Conservation (phyloP, 768 basidiomycete species). For the Suillus lakei region DNA sequence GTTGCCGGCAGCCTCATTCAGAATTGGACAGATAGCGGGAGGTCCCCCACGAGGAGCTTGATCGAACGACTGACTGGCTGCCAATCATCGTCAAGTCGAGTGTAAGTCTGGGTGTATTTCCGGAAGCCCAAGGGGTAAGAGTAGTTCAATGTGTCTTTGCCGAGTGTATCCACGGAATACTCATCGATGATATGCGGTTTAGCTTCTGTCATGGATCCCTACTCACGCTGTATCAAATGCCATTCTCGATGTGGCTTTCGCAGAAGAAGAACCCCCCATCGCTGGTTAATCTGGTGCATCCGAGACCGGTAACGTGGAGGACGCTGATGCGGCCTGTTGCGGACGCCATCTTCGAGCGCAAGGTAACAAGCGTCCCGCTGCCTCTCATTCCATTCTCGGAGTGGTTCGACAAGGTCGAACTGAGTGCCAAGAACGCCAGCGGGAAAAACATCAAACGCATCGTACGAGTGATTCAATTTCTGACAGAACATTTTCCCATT, state of each 20-base stretch:
- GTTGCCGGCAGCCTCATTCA: conserved; percentile 30
- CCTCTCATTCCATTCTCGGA: conserved; percentile 32
- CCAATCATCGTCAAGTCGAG: conserved; percentile 37
- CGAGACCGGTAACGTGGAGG: conserved; percentile 24
- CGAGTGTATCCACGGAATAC: not conserved
- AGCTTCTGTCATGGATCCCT: conserved; percentile 28
- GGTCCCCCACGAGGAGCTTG: conserved; percentile 29
- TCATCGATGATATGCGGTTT: not conserved
- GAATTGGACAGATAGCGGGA: conserved; percentile 24
- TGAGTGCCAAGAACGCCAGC: conserved; percentile 6
- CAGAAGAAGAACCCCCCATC: conserved; percentile 12
- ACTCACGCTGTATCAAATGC: conserved; percentile 19
- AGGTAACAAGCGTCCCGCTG: conserved; percentile 18
- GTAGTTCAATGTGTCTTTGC: not conserved
- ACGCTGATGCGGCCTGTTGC: conserved; percentile 21
- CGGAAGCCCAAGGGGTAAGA: conserved; percentile 40
- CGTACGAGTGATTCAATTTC: conserved; percentile 24
- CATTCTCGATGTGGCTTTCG: conserved; percentile 22
- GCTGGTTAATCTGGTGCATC: conserved; percentile 31
- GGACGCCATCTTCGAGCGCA: conserved; percentile 10
- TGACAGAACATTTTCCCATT: conserved; percentile 32
- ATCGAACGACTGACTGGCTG: conserved; percentile 38
- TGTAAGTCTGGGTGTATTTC: conserved; percentile 29
- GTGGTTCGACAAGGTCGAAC: conserved; percentile 31
- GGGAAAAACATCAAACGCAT: conserved; percentile 27